A percentile compares a stretch with the other conserved stretches of the same genome.
Conservation (phyloP, 441 rosid genomes). For the Pelargonium australe region DNA sequence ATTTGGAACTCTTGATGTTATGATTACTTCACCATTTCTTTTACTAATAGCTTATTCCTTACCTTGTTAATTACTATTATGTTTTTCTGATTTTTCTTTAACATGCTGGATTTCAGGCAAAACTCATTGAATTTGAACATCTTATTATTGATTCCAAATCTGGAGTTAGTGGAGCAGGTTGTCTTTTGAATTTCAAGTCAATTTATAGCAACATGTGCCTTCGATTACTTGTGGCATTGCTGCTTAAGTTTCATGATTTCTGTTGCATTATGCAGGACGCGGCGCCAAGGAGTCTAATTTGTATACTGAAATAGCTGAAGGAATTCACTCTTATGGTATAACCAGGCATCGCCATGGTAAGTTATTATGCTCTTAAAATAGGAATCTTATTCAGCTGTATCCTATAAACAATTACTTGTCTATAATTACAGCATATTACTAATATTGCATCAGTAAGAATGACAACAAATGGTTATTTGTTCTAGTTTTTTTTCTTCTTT, state of each 20-base stretch:
- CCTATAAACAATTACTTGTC: neutral
- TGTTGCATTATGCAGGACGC: constrained; percentile 54
- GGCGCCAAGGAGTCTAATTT: constrained; percentile 87
- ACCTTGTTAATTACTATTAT: neutral
- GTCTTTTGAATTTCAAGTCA: constrained; percentile 11
- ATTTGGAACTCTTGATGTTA: no score
- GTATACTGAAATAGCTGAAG: constrained; percentile 83
- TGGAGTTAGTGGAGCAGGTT: constrained; percentile 99
- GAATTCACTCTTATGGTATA: constrained; percentile 86
- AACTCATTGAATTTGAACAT: constrained; percentile 54
- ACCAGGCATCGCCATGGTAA: constrained; percentile 93
- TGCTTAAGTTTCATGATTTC: constrained; percentile 20
- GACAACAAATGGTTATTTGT: neutral
- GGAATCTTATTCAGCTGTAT: constrained; percentile 6
- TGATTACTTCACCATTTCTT: no score
- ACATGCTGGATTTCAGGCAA: constrained; percentile 42
- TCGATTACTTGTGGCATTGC: constrained; percentile 20
- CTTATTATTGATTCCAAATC: constrained; percentile 86
- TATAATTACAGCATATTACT: neutral
- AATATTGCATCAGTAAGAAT: neutral
- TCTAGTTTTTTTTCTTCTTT: no score
- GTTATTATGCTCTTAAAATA: constrained; percentile 17
- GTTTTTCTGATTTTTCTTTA: constrained; percentile 18
- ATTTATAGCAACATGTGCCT: constrained; percentile 1
- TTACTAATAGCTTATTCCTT: constrained; percentile 5